Percentiles rank a stretch among this genome's conserved stretches.
These are phyloP conservation scores for Solanum neorickii DNA, from an alignment of 257 asterid genomes.

Conservation along the genomic window DNA sequence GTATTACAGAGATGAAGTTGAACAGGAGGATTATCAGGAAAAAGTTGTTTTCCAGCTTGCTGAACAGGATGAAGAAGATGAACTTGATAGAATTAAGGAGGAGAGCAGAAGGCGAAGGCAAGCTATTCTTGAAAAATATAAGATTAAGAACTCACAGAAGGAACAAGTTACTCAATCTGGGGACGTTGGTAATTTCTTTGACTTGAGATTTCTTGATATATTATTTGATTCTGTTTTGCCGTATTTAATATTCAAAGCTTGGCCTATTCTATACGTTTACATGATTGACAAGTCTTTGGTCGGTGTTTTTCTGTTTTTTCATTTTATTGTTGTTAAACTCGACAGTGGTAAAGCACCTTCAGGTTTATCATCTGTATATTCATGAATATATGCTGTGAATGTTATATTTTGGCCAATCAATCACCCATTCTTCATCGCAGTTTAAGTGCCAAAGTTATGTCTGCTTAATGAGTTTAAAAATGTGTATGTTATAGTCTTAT, in stretches of 20 bases:
- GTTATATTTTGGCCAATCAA: not conserved
- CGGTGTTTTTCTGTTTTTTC: not conserved
- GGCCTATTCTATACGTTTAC: not conserved
- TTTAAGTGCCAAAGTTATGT: not conserved
- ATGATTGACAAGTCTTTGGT: not conserved
- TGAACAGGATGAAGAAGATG: constrained; percentile 79
- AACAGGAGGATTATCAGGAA: constrained; percentile 70
- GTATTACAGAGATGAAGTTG: constrained; percentile 55
- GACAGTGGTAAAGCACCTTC: not conserved
- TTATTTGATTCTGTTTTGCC: not conserved
- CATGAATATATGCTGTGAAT: not conserved
- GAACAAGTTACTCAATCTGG: constrained; percentile 19
- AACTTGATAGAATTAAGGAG: constrained; percentile 77
- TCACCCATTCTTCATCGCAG: not conserved
- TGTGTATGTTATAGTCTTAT: not conserved
- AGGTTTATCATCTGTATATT: not conserved
- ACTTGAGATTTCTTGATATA: not conserved
- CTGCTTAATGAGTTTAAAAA: not conserved
- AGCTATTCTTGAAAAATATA: constrained; percentile 87
- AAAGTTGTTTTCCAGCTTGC: constrained; percentile 59
- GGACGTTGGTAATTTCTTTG: constrained; percentile 16
- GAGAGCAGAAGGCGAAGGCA: constrained; percentile 85
- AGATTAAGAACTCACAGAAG: constrained; percentile 28
- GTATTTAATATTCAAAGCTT: not conserved
- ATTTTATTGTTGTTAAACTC: not conserved